Conservation (phyloP, 768 basidiomycete genomes). For the Boletus speciosus region DNA sequence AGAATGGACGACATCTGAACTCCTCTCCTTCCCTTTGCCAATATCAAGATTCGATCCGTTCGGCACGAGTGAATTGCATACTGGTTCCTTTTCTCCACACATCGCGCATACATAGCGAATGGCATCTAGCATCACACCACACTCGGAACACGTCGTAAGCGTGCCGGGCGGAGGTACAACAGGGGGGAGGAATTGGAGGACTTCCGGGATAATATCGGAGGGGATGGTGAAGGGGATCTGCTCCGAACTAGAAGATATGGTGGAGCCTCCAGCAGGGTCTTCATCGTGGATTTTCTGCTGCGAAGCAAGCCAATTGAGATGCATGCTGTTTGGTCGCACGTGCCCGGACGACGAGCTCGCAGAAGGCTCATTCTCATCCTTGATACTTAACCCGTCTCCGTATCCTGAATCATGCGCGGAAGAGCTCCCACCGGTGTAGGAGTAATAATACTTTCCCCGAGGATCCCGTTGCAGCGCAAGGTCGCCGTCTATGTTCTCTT, state of each 20-base stretch:
- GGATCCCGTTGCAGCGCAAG: conserved; percentile 64
- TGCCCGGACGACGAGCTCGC: conserved; percentile 29
- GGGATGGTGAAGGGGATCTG: conserved; percentile 19
- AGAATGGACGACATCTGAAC: conserved; percentile 13
- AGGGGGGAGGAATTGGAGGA: conserved; percentile 49
- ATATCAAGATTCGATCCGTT: conserved; percentile 13
- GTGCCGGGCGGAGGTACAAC: conserved; percentile 52
- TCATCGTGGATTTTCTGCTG: conserved; percentile 41
- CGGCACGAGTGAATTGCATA: conserved; percentile 11
- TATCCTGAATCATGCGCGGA: conserved; percentile 52
- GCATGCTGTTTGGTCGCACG: conserved; percentile 62
- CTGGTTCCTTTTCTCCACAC: conserved; percentile 75
- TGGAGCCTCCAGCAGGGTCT: conserved; percentile 8
- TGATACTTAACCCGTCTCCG: conserved; percentile 45
- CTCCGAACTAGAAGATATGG: conserved; percentile 17
- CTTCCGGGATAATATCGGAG: conserved; percentile 46
- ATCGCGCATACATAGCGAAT: conserved; percentile 88
- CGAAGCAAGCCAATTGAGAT: conserved; percentile 60
- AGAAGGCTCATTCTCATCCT: conserved; percentile 31
- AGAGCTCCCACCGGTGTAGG: conserved; percentile 53
- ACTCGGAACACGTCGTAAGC: conserved; percentile 81
- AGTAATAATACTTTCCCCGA: conserved; percentile 74
- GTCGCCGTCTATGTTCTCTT: conserved; percentile 52
- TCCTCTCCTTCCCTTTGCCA: conserved; percentile 49
- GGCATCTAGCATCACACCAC: conserved; percentile 68